Conservation (phyloP, 352 stramenopile species). For the Globisporangium megalacanthum region DNA sequence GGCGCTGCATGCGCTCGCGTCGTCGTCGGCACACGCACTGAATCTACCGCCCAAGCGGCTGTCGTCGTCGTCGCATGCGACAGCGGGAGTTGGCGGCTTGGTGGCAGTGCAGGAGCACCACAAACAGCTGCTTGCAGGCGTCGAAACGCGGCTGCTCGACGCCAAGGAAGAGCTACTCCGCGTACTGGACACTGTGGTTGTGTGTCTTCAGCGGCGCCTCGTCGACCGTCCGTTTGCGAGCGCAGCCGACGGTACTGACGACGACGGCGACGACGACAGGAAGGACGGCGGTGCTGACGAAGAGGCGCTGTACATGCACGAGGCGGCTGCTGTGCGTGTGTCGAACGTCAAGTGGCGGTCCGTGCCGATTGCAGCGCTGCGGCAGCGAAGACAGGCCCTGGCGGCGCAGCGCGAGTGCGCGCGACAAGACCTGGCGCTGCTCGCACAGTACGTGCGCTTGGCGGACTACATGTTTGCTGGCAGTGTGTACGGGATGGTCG, state of each 20-base stretch:
- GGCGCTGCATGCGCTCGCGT: slow-evolving; percentile 33
- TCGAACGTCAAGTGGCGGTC: slow-evolving; percentile 63
- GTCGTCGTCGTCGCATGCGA: background rate
- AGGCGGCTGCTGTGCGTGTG: slow-evolving; percentile 34
- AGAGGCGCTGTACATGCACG: slow-evolving; percentile 43
- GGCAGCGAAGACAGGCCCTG: slow-evolving; percentile 24
- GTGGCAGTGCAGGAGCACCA: slow-evolving; percentile 40
- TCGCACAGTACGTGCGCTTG: slow-evolving; percentile 49
- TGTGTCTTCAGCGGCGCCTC: slow-evolving; percentile 30
- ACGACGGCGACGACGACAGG: too few species aligned
- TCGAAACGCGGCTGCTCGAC: slow-evolving; percentile 62
- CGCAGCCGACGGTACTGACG: background rate
- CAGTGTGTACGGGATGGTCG: slow-evolving; percentile 63
- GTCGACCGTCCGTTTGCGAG: slow-evolving; percentile 26
- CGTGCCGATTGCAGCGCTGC: slow-evolving; percentile 41
- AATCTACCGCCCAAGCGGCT: slow-evolving; percentile 26
- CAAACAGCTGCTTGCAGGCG: slow-evolving; percentile 24
- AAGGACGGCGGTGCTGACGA: slow-evolving; percentile 6
- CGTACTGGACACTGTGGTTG: slow-evolving; percentile 49
- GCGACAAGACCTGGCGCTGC: slow-evolving; percentile 32
- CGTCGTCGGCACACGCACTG: slow-evolving; percentile 32
- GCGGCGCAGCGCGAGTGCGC: slow-evolving; percentile 38
- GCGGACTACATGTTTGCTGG: slow-evolving; percentile 71
- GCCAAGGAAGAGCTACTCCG: slow-evolving; percentile 50
- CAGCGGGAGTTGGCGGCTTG: slow-evolving; percentile 9